Conservation (phyloP, 768 basidiomycete genomes). For the Russula olivacea region DNA sequence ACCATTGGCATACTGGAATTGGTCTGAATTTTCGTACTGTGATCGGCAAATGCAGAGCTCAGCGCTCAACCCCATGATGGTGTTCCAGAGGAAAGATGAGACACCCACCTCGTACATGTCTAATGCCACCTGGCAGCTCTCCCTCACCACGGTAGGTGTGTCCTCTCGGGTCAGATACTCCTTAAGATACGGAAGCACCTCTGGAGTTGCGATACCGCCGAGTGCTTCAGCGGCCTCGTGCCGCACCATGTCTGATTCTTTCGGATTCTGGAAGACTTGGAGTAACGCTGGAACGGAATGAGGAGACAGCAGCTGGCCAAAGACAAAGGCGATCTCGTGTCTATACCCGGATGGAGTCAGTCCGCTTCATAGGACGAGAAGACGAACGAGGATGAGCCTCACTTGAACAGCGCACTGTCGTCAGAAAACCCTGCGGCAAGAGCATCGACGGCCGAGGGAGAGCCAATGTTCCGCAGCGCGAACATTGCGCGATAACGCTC, state of each 20-base stretch:
- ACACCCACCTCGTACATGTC: constrained; percentile 90
- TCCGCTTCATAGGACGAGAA: neutral
- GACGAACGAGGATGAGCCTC: constrained; percentile 26
- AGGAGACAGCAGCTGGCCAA: constrained; percentile 88
- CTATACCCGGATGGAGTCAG: constrained; percentile 36
- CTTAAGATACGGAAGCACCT: constrained; percentile 79
- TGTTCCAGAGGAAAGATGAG: neutral
- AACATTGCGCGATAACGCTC: constrained; percentile 98
- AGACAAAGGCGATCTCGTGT: constrained; percentile 98
- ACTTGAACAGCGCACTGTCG: constrained; percentile 91
- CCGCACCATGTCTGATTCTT: constrained; percentile 93
- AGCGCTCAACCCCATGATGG: neutral
- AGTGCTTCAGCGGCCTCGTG: constrained; percentile 98
- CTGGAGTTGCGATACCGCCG: constrained; percentile 93
- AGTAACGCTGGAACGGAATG: constrained; percentile 85
- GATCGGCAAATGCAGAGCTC: neutral
- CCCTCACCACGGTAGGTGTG: constrained; percentile 83
- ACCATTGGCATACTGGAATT: constrained; percentile 73
- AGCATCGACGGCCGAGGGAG: constrained; percentile 78
- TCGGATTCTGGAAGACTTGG: constrained; percentile 59
- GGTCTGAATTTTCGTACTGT: constrained; percentile 73
- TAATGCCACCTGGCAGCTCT: constrained; percentile 93
- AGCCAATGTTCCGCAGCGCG: constrained; percentile 88
- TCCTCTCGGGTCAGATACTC: constrained; percentile 79
- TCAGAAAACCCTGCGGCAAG: constrained; percentile 89